Percentiles rank a stretch among this genome's conserved stretches.
Conservation (phyloP, 2,329 filamentous ascomycete genomes). For the Gnomoniopsis smithogilvyi region DNA sequence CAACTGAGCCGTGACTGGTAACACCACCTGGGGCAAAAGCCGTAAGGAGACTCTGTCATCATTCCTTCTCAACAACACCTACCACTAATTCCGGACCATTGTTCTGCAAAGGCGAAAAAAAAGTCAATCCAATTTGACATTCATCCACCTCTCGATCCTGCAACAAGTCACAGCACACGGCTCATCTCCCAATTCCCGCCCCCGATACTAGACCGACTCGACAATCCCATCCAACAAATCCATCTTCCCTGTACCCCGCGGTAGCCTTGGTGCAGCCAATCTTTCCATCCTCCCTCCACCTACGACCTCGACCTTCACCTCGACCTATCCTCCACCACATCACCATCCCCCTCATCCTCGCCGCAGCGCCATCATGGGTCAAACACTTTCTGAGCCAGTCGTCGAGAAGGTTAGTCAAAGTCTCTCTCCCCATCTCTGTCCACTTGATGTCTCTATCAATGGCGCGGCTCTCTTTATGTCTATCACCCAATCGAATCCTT, state of each 20-base stretch:
- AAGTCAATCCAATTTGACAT: background rate
- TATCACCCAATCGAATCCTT: background rate
- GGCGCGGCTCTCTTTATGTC: too few relatives aligned
- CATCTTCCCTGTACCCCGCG: slow-evolving; percentile 17
- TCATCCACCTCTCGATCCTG: background rate
- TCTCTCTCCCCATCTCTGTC: slow-evolving; percentile 1
- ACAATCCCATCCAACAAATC: slow-evolving; percentile 9
- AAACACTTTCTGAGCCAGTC: slow-evolving; percentile 98
- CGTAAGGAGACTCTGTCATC: too few relatives aligned
- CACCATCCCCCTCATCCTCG: background rate
- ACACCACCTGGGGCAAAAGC: too few relatives aligned
- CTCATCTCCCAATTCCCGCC: background rate
- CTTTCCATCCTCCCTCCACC: background rate
- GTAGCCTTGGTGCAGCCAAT: slow-evolving; percentile 13
- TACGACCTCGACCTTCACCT: background rate
- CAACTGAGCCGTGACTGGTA: too few relatives aligned
- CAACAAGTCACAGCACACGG: background rate
- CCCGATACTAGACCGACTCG: background rate
- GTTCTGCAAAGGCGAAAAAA: too few relatives aligned
- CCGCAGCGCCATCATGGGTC: slow-evolving; percentile 71
- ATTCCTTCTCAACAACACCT: too few relatives aligned
- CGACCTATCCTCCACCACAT: background rate
- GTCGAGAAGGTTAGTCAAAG: slow-evolving; percentile 84
- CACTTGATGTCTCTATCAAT: background rate
- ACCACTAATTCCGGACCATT: too few relatives aligned